These are phyloP conservation scores for Pontederia paniculata DNA, from an alignment of 176 grass and related monocot species.

Conservation along the genomic window DNA sequence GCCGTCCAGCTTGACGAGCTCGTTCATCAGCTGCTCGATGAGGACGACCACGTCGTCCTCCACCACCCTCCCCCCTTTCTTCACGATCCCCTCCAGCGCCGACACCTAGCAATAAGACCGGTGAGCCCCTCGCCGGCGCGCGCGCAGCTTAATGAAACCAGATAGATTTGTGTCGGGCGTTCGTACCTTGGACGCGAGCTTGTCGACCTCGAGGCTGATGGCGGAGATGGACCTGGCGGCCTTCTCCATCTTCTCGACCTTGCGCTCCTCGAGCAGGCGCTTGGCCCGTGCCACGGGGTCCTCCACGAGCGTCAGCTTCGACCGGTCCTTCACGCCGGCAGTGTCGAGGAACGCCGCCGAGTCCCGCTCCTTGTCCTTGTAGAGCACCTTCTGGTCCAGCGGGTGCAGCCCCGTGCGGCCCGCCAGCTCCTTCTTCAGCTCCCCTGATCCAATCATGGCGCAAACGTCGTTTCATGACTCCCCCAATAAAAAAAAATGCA, in stretches of 20 bases:
- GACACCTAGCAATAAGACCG: constrained; percentile 35
- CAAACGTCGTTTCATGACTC: not conserved
- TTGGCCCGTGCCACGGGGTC: constrained; percentile 69
- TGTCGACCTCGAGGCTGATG: constrained; percentile 79
- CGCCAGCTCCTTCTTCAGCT: constrained; percentile 73
- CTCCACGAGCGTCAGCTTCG: constrained; percentile 64
- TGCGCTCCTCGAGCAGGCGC: constrained; percentile 77
- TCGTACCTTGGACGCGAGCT: constrained; percentile 70
- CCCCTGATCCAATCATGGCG: constrained; percentile 29
- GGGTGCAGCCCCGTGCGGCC: constrained; percentile 60
- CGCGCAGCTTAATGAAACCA: not conserved
- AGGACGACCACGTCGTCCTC: constrained; percentile 66
- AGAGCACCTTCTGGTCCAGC: constrained; percentile 70
- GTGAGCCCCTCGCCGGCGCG: not conserved
- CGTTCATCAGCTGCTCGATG: constrained; percentile 86
- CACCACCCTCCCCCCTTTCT: constrained; percentile 64
- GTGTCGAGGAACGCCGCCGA: constrained; percentile 80
- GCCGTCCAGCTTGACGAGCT: constrained; percentile 82
- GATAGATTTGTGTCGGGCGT: too few species aligned
- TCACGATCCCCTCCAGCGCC: constrained; percentile 65
- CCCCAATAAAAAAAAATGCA: not conserved
- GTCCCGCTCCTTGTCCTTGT: constrained; percentile 82
- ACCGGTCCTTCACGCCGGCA: constrained; percentile 73
- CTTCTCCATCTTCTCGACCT: constrained; percentile 49
- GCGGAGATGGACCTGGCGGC: constrained; percentile 48